Percentiles rank a stretch among this genome's conserved stretches.
These are phyloP conservation scores for Penicillium paxilli DNA, from an alignment of 495 filamentous ascomycete genomes.

Conservation along the genomic window DNA sequence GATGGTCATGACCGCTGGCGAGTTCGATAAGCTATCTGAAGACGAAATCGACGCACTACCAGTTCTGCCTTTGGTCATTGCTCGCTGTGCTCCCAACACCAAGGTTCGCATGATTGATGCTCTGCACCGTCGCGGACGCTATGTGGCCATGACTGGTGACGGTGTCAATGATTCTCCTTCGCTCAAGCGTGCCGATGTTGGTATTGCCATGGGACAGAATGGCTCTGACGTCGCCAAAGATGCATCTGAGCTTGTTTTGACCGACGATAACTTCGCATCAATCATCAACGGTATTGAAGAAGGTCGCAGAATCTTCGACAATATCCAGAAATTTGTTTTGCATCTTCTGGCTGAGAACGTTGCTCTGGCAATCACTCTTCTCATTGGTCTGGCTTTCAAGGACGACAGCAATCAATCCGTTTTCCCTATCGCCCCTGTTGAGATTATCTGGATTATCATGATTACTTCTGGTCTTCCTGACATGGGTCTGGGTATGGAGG, in stretches of 20 bases:
- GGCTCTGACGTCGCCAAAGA: constrained; percentile 88
- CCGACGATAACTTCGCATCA: constrained; percentile 82
- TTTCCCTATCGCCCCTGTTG: constrained; percentile 70
- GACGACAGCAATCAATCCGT: constrained; percentile 62
- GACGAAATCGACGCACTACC: constrained; percentile 66
- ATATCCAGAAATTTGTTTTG: constrained; percentile 76
- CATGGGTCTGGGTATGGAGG: constrained; percentile 74
- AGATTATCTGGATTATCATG: constrained; percentile 81
- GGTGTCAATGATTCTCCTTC: constrained; percentile 87
- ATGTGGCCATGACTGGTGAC: constrained; percentile 87
- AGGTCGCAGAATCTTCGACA: constrained; percentile 72
- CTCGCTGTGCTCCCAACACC: constrained; percentile 69
- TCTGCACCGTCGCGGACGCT: constrained; percentile 62
- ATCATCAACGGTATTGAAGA: constrained; percentile 76
- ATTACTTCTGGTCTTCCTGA: constrained; percentile 71
- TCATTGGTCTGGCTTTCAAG: constrained; percentile 73
- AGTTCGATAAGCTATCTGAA: constrained; percentile 66
- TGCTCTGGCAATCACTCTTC: constrained; percentile 64
- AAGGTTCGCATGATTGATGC: constrained; percentile 81
- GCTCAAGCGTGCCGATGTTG: constrained; percentile 77
- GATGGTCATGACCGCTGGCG: constrained; percentile 69
- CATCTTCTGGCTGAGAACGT: constrained; percentile 75
- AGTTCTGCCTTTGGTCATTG: constrained; percentile 66
- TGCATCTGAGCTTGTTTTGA: constrained; percentile 77
- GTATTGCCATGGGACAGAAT: constrained; percentile 78